phyloP scores from a whole-genome alignment of 352 stramenopile genomes.

The Phytophthora fragariae region DNA sequence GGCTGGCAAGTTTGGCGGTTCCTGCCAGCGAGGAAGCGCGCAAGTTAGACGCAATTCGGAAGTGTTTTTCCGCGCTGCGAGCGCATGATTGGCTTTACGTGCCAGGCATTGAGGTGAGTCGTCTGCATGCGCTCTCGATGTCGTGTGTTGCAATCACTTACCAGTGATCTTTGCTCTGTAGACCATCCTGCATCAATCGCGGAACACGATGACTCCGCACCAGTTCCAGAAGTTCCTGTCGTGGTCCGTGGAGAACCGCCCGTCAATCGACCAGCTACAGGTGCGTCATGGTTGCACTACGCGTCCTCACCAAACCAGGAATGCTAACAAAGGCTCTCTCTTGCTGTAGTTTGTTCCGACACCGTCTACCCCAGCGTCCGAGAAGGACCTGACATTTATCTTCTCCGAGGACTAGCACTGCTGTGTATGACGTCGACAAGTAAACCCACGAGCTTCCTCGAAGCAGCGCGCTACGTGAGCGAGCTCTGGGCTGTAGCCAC shows the following conservation, averaged over 20 bases:
- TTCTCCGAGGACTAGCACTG: conserved; percentile 73
- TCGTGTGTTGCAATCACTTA: conserved; percentile 3
- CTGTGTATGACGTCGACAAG: conserved; percentile 12
- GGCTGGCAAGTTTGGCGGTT: conserved; percentile 53
- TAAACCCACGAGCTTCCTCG: conserved; percentile 10
- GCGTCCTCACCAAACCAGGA: not conserved
- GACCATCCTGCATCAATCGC: conserved; percentile 77
- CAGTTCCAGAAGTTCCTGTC: conserved; percentile 88
- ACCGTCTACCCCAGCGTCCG: conserved; percentile 38
- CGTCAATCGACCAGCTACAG: conserved; percentile 77
- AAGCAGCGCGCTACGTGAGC: conserved; percentile 14
- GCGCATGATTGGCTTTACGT: conserved; percentile 90
- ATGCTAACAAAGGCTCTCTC: conserved; percentile 10
- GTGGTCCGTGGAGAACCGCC: conserved; percentile 78
- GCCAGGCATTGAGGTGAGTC: conserved; percentile 76
- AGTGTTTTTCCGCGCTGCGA: conserved; percentile 85
- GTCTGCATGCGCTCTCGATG: not conserved
- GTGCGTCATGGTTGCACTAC: conserved; percentile 31
- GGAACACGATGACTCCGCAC: conserved; percentile 79
- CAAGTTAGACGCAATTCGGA: conserved; percentile 85
- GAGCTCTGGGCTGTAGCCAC: conserved; percentile 5
- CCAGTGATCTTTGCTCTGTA: conserved; percentile 26
- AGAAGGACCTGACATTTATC: conserved; percentile 74
- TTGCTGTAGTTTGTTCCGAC: conserved; percentile 55
- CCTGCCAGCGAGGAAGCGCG: conserved; percentile 69